Conservation (phyloP, 768 basidiomycete species). For the Tremella yokohamensis region DNA sequence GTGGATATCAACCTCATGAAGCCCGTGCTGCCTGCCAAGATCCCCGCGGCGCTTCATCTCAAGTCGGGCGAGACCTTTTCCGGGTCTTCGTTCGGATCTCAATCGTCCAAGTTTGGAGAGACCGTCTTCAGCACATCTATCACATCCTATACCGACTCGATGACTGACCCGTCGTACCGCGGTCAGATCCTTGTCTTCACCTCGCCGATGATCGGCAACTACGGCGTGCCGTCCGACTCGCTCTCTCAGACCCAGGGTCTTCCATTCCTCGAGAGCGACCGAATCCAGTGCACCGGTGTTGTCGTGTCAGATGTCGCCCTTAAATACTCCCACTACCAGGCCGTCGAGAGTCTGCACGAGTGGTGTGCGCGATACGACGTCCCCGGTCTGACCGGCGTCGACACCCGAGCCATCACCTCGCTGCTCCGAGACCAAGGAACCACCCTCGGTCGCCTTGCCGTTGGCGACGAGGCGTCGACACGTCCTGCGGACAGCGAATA, state of each 20-base stretch:
- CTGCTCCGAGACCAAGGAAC: slow-evolving; percentile 95
- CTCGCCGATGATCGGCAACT: slow-evolving; percentile 96
- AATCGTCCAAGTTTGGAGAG: slow-evolving; percentile 84
- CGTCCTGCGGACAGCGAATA: slow-evolving; percentile 69
- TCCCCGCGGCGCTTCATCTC: slow-evolving; percentile 81
- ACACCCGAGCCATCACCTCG: slow-evolving; percentile 92
- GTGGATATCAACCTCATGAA: slow-evolving; percentile 25
- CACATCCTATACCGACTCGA: slow-evolving; percentile 99
- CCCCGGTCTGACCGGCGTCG: slow-evolving; percentile 93
- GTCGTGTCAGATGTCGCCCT: slow-evolving; percentile 93
- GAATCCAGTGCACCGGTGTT: slow-evolving; percentile 86
- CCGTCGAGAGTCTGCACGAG: slow-evolving; percentile 83
- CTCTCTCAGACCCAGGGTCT: slow-evolving; percentile 61
- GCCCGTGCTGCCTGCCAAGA: slow-evolving; percentile 42
- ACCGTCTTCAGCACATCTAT: slow-evolving; percentile 99
- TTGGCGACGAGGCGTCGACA: slow-evolving; percentile 66
- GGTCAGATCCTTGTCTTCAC: slow-evolving; percentile 99
- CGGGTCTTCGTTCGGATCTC: slow-evolving; percentile 84
- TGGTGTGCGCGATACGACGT: slow-evolving; percentile 90
- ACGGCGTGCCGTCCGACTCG: slow-evolving; percentile 81
- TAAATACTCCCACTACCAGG: slow-evolving; percentile 88
- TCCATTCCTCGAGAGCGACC: slow-evolving; percentile 73
- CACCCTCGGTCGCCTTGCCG: slow-evolving; percentile 82
- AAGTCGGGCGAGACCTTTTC: slow-evolving; percentile 90
- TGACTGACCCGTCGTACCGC: slow-evolving; percentile 99